Evolutionary conservation across 495 filamentous ascomycete species (phyloP), one percentile per base, ranked within the genome.

Genomic region (Neurospora africana): DNA sequence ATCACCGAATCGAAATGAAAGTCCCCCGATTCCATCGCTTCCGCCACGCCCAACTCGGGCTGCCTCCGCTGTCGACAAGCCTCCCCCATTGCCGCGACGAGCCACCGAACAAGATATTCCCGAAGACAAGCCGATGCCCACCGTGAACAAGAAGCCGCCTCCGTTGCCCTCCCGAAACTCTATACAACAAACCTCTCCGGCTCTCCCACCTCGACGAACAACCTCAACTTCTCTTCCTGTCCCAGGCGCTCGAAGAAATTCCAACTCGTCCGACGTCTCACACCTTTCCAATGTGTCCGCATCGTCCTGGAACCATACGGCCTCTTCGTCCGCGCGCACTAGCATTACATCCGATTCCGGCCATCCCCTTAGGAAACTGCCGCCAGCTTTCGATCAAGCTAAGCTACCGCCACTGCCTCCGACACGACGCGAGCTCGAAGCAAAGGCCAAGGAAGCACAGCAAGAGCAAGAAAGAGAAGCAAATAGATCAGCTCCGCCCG

Each of bases 381-480:
- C 86, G 0, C 86, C 86, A 1, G 70, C 85, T 0, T 75, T 86
- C 11, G 84, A 86, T 33, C 79, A 83, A 69, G 81, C 85, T 8
- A 84, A 83, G 38, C 79, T 88, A 0, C 86, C 86, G 0, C 85
- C 82, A 21, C 77, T 88, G 9, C 84, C 83, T 0, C 83, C 83
- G 5, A 82, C 81, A 5, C 76, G 82, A 71, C 81, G 80, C 27
- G 84, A 85, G 68, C 75, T 78, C 10, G 84, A 86, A 67, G 84
- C 83, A n/a, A 81, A 81, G 70, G 82, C 82, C 10, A 82, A 76
- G 65, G 82, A 82, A 69, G 79, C 80, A 35, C 53, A 19, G 27
- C 53, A 65, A 65, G 5, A 65, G 53, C 2, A 78, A 77, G 68
- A 75, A 71, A 38, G 77, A 81, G 67, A 76, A 69, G 15, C 27